Conservation (phyloP, 805 yeast genomes). For the Lipomyces spencermartinsiae region DNA sequence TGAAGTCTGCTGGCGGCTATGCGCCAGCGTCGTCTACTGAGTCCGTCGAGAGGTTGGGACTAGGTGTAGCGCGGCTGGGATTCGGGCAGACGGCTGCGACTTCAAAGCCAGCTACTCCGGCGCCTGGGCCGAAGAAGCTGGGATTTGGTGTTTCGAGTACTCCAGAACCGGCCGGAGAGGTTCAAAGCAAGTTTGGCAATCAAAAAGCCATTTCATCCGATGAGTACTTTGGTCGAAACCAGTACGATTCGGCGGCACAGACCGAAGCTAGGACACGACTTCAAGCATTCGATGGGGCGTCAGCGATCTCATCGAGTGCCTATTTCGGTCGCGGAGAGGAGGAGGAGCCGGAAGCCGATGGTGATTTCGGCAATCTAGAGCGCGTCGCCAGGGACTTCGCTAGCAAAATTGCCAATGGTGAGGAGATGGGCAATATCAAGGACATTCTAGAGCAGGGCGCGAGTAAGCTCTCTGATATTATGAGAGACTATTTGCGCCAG, state of each 20-base stretch:
- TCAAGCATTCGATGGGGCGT: conserved; percentile 82
- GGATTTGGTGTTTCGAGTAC: conserved; percentile 55
- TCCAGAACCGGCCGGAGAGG: conserved; percentile 41
- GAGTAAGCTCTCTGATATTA: conserved; percentile 78
- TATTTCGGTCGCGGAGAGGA: conserved; percentile 88
- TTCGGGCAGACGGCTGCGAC: conserved; percentile 84
- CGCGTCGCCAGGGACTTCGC: conserved; percentile 66
- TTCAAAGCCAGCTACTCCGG: conserved; percentile 48
- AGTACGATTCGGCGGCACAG: conserved; percentile 76
- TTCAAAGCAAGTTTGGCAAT: conserved; percentile 68
- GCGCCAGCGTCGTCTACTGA: conserved; percentile 21
- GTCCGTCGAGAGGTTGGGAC: conserved; percentile 26
- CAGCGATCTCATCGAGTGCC: conserved; percentile 87
- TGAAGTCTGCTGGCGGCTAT: conserved; percentile 18
- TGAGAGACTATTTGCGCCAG: conserved; percentile 66
- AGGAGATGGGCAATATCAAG: conserved; percentile 85
- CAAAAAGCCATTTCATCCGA: conserved; percentile 97
- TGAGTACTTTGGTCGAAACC: conserved; percentile 88
- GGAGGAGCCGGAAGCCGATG: conserved; percentile 48
- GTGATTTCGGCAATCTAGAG: conserved; percentile 57
- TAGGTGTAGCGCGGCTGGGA: conserved; percentile 71
- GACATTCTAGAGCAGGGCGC: conserved; percentile 96
- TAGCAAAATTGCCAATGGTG: conserved; percentile 72
- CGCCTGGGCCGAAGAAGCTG: conserved; percentile 43
- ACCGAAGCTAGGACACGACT: conserved; percentile 83